phyloP scores from a whole-genome alignment of 331 rosid species.

The Spiraea crenata region DNA sequence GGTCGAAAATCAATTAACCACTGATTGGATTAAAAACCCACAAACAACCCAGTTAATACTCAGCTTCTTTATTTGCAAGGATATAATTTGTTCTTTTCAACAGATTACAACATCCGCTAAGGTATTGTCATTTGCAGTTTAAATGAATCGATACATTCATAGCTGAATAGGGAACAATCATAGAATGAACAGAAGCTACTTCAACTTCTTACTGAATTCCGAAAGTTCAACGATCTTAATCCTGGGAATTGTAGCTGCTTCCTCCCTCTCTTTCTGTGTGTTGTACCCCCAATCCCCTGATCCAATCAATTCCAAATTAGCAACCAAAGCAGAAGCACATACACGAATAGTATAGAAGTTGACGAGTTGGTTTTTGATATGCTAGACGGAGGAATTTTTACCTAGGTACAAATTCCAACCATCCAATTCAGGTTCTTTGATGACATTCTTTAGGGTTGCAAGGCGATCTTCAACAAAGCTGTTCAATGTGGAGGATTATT shows the following conservation, averaged over 20 bases:
- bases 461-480: slow-evolving; percentile 93
- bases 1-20: neutral
- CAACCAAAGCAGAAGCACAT: slow-evolving; percentile 11
- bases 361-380: neutral
- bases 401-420: slow-evolving; percentile 86
- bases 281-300: slow-evolving; percentile 91
- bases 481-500: slow-evolving; percentile 26
- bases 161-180: slow-evolving; percentile 9
- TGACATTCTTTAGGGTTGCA: slow-evolving; percentile 78
- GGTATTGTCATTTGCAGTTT: neutral
- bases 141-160: slow-evolving; percentile 6
- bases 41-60: slow-evolving; percentile 3
- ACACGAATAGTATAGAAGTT: slow-evolving; percentile 11
- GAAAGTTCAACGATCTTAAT: slow-evolving; percentile 60
- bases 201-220: slow-evolving; percentile 77
- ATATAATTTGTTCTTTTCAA: slow-evolving; percentile 4
- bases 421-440: slow-evolving; percentile 82
- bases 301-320: slow-evolving; percentile 23
- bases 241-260: slow-evolving; percentile 64
- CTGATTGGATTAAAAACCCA: neutral
- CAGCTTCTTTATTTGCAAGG: slow-evolving; percentile 14
- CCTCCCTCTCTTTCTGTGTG: slow-evolving; percentile 76
- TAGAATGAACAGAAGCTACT: slow-evolving; percentile 33
- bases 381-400: slow-evolving; percentile 16
- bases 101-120: neutral